phyloP scores from a whole-genome alignment of 2,329 filamentous ascomycete species.

The Epichloe hybrida region DNA sequence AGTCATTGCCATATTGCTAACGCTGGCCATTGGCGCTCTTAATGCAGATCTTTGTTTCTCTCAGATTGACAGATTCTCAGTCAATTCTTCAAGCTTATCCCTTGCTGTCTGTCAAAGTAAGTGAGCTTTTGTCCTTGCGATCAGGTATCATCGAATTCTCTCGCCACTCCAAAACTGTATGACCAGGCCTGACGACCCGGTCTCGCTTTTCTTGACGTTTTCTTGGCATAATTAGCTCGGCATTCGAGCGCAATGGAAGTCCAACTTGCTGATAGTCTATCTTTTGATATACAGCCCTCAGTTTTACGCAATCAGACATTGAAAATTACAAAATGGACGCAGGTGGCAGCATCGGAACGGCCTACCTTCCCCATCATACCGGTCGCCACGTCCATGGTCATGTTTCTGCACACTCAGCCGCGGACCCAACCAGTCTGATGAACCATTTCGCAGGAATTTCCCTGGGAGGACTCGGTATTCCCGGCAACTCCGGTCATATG shows the following conservation, averaged over 20 bases:
- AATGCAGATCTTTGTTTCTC: not conserved
- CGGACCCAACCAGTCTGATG: slow-evolving; percentile 19
- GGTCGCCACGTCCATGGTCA: slow-evolving; percentile 18
- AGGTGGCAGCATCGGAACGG: slow-evolving; percentile 16
- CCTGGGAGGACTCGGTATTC: slow-evolving; percentile 22
- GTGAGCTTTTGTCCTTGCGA: slow-evolving; percentile 2
- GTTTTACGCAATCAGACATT: slow-evolving; percentile 20
- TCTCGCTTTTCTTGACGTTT: not conserved
- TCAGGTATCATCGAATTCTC: not conserved
- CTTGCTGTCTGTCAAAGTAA: slow-evolving; percentile 17
- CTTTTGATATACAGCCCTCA: slow-evolving; percentile 12
- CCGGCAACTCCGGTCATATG: slow-evolving; percentile 15
- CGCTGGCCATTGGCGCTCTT: not conserved
- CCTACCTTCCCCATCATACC: slow-evolving; percentile 19
- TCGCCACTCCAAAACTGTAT: not conserved
- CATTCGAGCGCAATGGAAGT: not conserved
- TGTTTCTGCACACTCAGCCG: slow-evolving; percentile 15
- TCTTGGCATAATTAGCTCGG: not conserved
- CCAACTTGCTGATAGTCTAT: not conserved
- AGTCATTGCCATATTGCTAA: not conserved
- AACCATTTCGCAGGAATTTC: slow-evolving; percentile 25
- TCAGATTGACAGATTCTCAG: slow-evolving; percentile 4
- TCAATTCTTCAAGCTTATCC: slow-evolving; percentile 18
- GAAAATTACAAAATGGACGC: slow-evolving; percentile 22
- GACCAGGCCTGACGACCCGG: not conserved